Evolutionary conservation across 106 monocot genomes (phyloP).

Genomic region (Cymbidium sinense): DNA sequence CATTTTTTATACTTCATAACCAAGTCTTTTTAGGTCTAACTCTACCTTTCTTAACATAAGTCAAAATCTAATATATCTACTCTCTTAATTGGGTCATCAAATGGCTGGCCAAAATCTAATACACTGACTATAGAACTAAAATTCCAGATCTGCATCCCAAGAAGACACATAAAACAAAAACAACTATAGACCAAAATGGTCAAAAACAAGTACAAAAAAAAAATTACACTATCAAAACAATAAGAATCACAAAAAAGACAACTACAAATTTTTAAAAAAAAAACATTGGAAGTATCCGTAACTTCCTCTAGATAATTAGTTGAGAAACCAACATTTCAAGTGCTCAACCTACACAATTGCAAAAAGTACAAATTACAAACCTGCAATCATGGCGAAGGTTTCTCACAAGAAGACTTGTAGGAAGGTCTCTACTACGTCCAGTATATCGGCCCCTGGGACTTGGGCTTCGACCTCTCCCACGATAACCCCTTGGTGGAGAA

Average conservation of each 20-base stretch:
- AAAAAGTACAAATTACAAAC: slow-evolving; percentile 16
- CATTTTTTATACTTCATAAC: too few relatives aligned
- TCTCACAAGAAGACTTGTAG: slow-evolving; percentile 86
- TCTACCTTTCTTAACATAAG: too few relatives aligned
- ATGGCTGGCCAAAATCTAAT: too few relatives aligned
- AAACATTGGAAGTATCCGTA: too few relatives aligned
- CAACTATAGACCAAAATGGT: too few relatives aligned
- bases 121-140: too few relatives aligned
- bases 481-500: slow-evolving; percentile 66
- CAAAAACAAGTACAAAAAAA: neutral
- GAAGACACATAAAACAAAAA: too few relatives aligned
- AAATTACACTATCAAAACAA: neutral
- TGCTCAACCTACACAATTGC: neutral
- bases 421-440: slow-evolving; percentile 65
- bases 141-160: too few relatives aligned
- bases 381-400: slow-evolving; percentile 95
- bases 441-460: slow-evolving; percentile 74
- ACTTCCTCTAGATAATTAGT: neutral
- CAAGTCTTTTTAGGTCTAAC: too few relatives aligned
- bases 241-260: neutral
- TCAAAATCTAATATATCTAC: too few relatives aligned
- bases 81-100: too few relatives aligned
- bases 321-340: neutral
- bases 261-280: neutral
- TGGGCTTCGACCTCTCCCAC: slow-evolving; percentile 79